Percentiles rank a stretch among this genome's conserved stretches.
These are phyloP conservation scores for Pneumocystis carinii DNA, from an alignment of 1,139 yeast genomes.

Conservation along the genomic window DNA sequence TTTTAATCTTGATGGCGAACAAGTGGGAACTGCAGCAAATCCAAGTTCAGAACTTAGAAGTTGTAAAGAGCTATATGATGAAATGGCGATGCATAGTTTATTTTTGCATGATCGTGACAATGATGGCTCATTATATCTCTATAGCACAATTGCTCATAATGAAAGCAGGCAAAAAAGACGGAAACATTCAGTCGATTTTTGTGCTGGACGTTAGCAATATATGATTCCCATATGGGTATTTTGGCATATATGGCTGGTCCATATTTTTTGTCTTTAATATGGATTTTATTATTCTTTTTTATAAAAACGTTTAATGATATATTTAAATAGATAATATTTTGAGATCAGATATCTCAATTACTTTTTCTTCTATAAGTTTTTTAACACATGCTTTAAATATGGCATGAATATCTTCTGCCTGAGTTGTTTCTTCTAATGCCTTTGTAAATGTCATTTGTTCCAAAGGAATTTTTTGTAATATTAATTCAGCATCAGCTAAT, in stretches of 20 bases:
- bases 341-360: not conserved
- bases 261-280: not conserved
- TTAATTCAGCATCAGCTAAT: not conserved
- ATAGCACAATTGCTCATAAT: slow-evolving; percentile 1
- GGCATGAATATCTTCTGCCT: not conserved
- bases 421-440: not conserved
- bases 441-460: not conserved
- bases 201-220: not conserved
- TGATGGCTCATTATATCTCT: not conserved
- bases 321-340: not conserved
- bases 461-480: not conserved
- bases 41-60: not conserved
- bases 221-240: not conserved
- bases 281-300: not conserved
- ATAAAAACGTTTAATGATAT: not conserved
- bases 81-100: not conserved
- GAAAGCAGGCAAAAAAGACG: not conserved
- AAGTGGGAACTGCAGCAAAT: not conserved
- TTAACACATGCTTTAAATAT: not conserved
- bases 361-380: not conserved
- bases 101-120: not conserved
- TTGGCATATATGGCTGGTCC: not conserved
- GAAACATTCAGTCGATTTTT: not conserved
- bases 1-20: not conserved
- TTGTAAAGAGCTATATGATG: not conserved